These are phyloP conservation scores for Sarcodon aspratus DNA, from an alignment of 768 basidiomycete species.

Conservation along the genomic window DNA sequence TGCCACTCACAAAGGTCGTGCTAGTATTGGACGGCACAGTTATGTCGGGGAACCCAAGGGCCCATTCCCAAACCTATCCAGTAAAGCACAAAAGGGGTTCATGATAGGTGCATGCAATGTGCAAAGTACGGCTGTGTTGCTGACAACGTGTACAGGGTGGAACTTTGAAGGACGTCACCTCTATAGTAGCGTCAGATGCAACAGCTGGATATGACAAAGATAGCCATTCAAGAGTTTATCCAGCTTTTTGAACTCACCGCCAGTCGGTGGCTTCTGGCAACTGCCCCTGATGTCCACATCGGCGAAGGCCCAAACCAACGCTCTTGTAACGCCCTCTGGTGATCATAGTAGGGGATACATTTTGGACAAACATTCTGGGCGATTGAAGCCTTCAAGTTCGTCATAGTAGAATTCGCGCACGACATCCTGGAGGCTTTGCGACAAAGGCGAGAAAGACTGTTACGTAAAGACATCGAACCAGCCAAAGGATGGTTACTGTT, in stretches of 20 bases:
- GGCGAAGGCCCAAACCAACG: conserved; percentile 34
- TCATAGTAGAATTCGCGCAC: conserved; percentile 37
- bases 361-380: conserved; percentile 46
- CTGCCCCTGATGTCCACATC: conserved; percentile 26
- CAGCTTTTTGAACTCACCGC: conserved; percentile 28
- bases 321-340: conserved; percentile 34
- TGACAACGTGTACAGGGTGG: conserved; percentile 19
- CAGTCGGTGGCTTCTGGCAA: conserved; percentile 26
- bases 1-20: conserved; percentile 46
- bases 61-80: conserved; percentile 32
- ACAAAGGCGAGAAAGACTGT: conserved; percentile 25
- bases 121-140: neutral
- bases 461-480: conserved; percentile 23
- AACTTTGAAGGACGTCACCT: conserved; percentile 34
- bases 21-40: conserved; percentile 33
- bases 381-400: conserved; percentile 43
- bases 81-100: conserved; percentile 36
- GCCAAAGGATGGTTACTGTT: no score
- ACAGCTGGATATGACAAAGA: conserved; percentile 35
- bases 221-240: conserved; percentile 36
- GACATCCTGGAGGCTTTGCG: conserved; percentile 33
- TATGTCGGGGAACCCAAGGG: conserved; percentile 46
- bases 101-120: conserved; percentile 19
- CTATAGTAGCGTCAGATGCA: conserved; percentile 37
- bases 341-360: conserved; percentile 19